These are phyloP conservation scores for Glycine latifolia DNA, from an alignment of 306 rosid genomes.

Conservation along the genomic window DNA sequence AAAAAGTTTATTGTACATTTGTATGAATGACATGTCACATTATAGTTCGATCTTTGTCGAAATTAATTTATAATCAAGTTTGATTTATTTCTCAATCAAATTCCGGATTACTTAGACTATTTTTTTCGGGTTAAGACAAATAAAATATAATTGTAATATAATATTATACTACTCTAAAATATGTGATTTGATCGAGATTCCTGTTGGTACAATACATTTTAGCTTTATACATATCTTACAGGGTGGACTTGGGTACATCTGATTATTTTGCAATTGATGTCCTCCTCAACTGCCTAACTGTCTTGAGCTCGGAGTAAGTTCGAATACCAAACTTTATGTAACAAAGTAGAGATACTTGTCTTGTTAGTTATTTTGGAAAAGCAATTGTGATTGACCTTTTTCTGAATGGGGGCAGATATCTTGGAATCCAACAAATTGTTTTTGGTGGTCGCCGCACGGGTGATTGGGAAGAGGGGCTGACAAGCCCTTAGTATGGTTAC, in stretches of 20 bases:
- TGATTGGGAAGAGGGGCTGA: slow-evolving; percentile 99
- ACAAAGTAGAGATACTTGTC: no score
- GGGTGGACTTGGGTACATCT: slow-evolving; percentile 94
- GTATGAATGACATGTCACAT: no score
- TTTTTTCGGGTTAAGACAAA: no score
- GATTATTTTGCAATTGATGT: slow-evolving; percentile 88
- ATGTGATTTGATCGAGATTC: slow-evolving; percentile 13
- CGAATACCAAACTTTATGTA: slow-evolving; percentile 11
- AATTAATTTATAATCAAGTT: no score
- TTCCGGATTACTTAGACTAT: no score
- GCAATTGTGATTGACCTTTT: neutral
- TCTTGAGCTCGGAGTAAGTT: slow-evolving; percentile 89
- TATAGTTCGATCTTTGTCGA: no score
- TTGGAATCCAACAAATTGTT: slow-evolving; percentile 86
- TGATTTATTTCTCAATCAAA: no score
- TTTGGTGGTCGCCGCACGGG: slow-evolving; percentile 88
- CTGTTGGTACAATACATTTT: slow-evolving; percentile 14
- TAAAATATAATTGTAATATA: neutral
- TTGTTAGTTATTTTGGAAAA: no score
- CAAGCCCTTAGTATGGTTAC: slow-evolving; percentile 77
- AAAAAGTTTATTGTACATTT: no score
- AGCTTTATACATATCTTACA: slow-evolving; percentile 48
- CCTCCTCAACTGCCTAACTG: slow-evolving; percentile 86
- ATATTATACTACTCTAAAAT: neutral
- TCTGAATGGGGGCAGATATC: slow-evolving; percentile 66